These are phyloP conservation scores for Clarireedia paspali DNA, from an alignment of 2,329 filamentous ascomycete species.

Conservation along the genomic window DNA sequence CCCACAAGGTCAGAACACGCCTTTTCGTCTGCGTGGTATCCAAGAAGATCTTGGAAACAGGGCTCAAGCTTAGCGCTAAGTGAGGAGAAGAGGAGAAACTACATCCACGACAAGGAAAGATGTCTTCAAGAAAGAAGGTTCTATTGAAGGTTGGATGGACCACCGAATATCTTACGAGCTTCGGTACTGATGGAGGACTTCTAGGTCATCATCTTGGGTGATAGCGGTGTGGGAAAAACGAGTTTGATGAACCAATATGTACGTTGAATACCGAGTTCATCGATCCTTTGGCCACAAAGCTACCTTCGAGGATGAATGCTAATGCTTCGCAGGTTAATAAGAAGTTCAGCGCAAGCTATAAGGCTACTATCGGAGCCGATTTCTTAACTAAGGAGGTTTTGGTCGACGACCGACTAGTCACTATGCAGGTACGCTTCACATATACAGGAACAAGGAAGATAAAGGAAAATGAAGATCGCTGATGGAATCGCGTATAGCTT, in stretches of 20 bases:
- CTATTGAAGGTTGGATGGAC: slow-evolving; percentile 51
- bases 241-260: slow-evolving; percentile 99
- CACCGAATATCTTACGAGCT: neutral
- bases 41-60: neutral
- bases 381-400: slow-evolving; percentile 97
- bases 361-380: slow-evolving; percentile 97
- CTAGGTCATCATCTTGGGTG: slow-evolving; percentile 96
- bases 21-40: neutral
- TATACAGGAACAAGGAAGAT: neutral
- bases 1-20: neutral
- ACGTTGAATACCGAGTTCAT: slow-evolving; percentile 34
- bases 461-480: slow-evolving; percentile 5
- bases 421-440: slow-evolving; percentile 70
- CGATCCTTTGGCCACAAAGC: neutral
- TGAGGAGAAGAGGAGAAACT: slow-evolving; percentile 1
- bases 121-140: slow-evolving; percentile 51
- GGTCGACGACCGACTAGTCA: slow-evolving; percentile 93
- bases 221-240: slow-evolving; percentile 98
- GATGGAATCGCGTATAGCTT: slow-evolving; percentile 54
- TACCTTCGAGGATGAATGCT: slow-evolving; percentile 8
- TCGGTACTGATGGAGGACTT: slow-evolving; percentile 8
- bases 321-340: slow-evolving; percentile 77
- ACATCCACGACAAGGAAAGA: slow-evolving; percentile 1
- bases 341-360: slow-evolving; percentile 99
- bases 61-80: neutral